phyloP scores from a whole-genome alignment of 805 yeast genomes.

The Myxozyma vanderwaltii region DNA sequence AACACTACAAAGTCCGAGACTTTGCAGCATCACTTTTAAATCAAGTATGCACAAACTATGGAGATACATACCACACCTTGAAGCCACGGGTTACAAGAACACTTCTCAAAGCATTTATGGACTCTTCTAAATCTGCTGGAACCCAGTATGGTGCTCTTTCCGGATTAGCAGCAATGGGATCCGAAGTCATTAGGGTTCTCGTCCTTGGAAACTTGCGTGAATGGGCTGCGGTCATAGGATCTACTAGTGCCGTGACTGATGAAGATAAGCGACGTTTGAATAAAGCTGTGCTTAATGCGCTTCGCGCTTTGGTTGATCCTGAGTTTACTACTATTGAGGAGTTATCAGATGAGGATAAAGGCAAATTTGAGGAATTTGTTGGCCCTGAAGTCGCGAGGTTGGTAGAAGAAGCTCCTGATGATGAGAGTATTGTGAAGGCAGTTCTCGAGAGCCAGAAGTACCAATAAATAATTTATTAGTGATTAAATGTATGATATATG shows the following conservation, averaged over 20 bases:
- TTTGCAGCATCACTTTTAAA: constrained; percentile 82
- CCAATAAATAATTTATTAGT: constrained; percentile 1
- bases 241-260: constrained; percentile 39
- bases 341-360: constrained; percentile 25
- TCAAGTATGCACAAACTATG: constrained; percentile 76
- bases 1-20: constrained; percentile 70
- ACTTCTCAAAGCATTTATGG: constrained; percentile 83
- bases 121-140: constrained; percentile 73
- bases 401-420: constrained; percentile 18
- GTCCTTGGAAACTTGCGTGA: constrained; percentile 79
- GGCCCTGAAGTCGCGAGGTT: constrained; percentile 24
- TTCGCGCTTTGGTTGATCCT: constrained; percentile 48
- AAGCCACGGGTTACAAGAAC: constrained; percentile 95
- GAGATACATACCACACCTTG: constrained; percentile 81
- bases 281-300: constrained; percentile 56
- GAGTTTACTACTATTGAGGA: constrained; percentile 38
- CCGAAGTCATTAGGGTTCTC: constrained; percentile 82
- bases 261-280: constrained; percentile 55
- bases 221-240: constrained; percentile 55
- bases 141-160: constrained; percentile 90
- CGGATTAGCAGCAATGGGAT: constrained; percentile 81
- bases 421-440: constrained; percentile 41
- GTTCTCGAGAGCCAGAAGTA: constrained; percentile 23
- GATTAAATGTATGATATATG: constrained; percentile 1
- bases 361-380: constrained; percentile 25